These are phyloP conservation scores for Prunella vulgaris DNA, from an alignment of 257 asterid genomes.

Conservation along the genomic window DNA sequence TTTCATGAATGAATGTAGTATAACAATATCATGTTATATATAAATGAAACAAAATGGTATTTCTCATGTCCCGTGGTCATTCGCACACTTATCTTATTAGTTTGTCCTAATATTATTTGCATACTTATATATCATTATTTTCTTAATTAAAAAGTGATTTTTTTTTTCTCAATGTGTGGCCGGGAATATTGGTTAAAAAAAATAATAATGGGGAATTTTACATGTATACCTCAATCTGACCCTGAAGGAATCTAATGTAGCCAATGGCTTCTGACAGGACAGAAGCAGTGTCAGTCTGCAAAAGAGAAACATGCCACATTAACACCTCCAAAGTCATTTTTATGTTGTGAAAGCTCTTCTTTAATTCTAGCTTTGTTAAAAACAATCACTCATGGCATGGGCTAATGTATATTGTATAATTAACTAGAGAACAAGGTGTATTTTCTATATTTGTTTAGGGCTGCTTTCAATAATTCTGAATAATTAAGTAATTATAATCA, in stretches of 20 bases:
- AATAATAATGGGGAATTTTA: not conserved
- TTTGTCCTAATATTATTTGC: too few relatives aligned
- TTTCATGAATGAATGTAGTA: too few relatives aligned
- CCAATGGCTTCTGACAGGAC: slow-evolving; percentile 97
- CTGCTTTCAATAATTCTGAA: not conserved
- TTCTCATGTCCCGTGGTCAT: too few relatives aligned
- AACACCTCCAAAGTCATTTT: slow-evolving; percentile 33
- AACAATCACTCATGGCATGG: slow-evolving; percentile 44
- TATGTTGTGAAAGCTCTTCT: slow-evolving; percentile 14
- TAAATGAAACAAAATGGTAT: too few relatives aligned
- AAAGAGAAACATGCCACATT: slow-evolving; percentile 47
- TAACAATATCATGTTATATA: too few relatives aligned
- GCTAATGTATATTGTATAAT: slow-evolving; percentile 5
- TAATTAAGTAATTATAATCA: not conserved
- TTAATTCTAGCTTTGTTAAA: slow-evolving; percentile 36
- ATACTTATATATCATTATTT: too few relatives aligned
- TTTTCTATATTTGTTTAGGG: not conserved
- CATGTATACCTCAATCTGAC: slow-evolving; percentile 54
- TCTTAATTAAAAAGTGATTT: too few relatives aligned
- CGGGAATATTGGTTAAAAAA: too few relatives aligned
- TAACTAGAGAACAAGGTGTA: not conserved
- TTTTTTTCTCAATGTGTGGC: too few relatives aligned
- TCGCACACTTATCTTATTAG: too few relatives aligned
- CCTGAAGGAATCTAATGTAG: slow-evolving; percentile 89
- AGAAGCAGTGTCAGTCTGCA: slow-evolving; percentile 99